phyloP scores from a whole-genome alignment of 1,284 basidiomycete species.

The Erythrobasidium hasegawianum region DNA sequence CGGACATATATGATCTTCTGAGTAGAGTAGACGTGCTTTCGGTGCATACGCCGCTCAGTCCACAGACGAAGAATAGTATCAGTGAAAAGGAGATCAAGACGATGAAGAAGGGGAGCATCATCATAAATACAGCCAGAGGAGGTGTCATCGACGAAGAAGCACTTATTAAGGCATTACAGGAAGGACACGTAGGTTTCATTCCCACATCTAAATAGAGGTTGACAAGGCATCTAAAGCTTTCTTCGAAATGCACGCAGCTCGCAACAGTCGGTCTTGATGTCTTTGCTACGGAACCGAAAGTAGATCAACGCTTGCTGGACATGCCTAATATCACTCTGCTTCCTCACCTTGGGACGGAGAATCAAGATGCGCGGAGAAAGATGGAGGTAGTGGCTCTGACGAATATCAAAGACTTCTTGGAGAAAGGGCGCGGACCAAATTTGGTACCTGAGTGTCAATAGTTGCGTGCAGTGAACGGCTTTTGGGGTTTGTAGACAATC shows the following conservation, averaged over 20 bases:
- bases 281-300: slow-evolving; percentile 68
- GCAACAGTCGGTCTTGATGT: slow-evolving; percentile 38
- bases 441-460: slow-evolving; percentile 58
- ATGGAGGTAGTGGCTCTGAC: slow-evolving; percentile 72
- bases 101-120: slow-evolving; percentile 73
- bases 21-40: slow-evolving; percentile 69
- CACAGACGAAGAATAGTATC: slow-evolving; percentile 70
- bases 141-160: slow-evolving; percentile 40
- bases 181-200: slow-evolving; percentile 35
- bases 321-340: slow-evolving; percentile 78
- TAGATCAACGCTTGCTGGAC: slow-evolving; percentile 72
- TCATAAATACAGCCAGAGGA: slow-evolving; percentile 60
- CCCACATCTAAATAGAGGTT: too few relatives aligned
- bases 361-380: slow-evolving; percentile 69
- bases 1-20: slow-evolving; percentile 66
- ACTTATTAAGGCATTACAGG: slow-evolving; percentile 38
- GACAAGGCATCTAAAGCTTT: too few relatives aligned
- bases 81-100: slow-evolving; percentile 71
- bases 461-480: too few relatives aligned
- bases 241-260: slow-evolving; percentile 33
- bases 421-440: slow-evolving; percentile 61
- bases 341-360: slow-evolving; percentile 72
- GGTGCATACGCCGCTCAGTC: slow-evolving; percentile 55
- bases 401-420: slow-evolving; percentile 66
- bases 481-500: too few relatives aligned